Percentiles rank a stretch among this genome's conserved stretches.
Evolutionary conservation across 108 stramenopile species (phyloP).

Genomic region (Conticribra guillardii): DNA sequence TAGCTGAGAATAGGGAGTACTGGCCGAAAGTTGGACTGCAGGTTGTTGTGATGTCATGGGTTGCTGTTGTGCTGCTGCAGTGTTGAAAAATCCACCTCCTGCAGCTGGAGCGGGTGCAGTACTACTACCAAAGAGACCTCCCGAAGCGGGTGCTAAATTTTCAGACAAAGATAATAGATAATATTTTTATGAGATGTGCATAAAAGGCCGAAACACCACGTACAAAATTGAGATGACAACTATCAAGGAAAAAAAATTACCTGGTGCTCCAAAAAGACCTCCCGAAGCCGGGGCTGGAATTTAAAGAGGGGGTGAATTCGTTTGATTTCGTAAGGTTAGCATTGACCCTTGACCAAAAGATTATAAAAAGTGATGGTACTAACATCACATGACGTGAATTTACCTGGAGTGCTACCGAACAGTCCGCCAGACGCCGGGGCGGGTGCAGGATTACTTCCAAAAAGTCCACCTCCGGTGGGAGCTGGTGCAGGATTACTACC

Average conservation of each 20-base stretch:
- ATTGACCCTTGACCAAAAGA: too few species aligned
- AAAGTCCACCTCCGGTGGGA: not conserved
- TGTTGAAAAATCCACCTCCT: slow-evolving; percentile 1
- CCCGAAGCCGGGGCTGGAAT: not conserved
- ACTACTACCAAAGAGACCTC: slow-evolving; percentile 35
- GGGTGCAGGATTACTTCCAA: slow-evolving; percentile 1
- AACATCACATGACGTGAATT: too few species aligned
- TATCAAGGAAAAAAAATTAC: not conserved
- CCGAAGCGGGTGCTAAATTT: slow-evolving; percentile 10
- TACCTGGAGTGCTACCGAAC: not conserved
- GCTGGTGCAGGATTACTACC: slow-evolving; percentile 38
- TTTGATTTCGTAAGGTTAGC: too few species aligned
- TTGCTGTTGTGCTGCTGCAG: slow-evolving; percentile 19
- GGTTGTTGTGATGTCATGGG: slow-evolving; percentile 29
- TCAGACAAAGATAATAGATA: not conserved
- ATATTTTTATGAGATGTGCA: too few species aligned
- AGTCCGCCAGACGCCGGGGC: slow-evolving; percentile 9
- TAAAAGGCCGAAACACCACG: too few species aligned
- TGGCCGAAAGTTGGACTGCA: slow-evolving; percentile 56
- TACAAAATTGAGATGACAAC: too few species aligned
- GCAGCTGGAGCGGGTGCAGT: slow-evolving; percentile 25
- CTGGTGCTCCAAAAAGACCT: not conserved
- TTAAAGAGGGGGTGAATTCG: too few species aligned
- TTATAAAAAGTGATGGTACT: too few species aligned
- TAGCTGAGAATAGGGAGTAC: slow-evolving; percentile 64